A percentile compares a stretch with the other conserved stretches of the same genome.
Evolutionary conservation across 768 basidiomycete species (phyloP).

Genomic region (Lepiota venenata): DNA sequence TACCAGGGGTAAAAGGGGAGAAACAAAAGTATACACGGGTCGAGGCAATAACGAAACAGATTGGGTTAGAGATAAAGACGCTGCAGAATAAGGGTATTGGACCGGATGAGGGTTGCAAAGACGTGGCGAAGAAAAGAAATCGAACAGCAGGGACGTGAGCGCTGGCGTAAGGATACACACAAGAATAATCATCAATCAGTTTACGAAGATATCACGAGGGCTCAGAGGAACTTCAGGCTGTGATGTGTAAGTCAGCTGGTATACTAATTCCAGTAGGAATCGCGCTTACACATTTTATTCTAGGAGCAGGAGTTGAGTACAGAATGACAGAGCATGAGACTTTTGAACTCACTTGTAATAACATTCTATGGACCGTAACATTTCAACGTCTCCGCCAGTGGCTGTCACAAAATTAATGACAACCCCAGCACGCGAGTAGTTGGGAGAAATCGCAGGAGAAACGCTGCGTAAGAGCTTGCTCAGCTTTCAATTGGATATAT

Average conservation of each 20-base stretch:
- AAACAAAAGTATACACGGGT: constrained; percentile 9
- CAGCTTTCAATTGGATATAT: constrained; percentile 4
- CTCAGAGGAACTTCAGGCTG: constrained; percentile 91
- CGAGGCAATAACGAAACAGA: constrained; percentile 43
- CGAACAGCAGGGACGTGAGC: constrained; percentile 30
- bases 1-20: constrained; percentile 44
- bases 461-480: constrained; percentile 45
- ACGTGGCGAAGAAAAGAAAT: constrained; percentile 36
- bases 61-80: constrained; percentile 30
- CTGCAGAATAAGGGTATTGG: constrained; percentile 68
- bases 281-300: constrained; percentile 84
- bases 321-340: background rate
- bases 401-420: constrained; percentile 97
- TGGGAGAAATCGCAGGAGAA: constrained; percentile 83
- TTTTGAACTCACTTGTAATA: constrained; percentile 75
- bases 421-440: constrained; percentile 84
- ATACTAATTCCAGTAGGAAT: background rate
- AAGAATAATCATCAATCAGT: constrained; percentile 52
- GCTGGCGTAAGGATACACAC: constrained; percentile 70
- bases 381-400: constrained; percentile 96
- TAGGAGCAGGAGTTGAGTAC: constrained; percentile 22
- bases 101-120: constrained; percentile 52
- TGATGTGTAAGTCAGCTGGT: constrained; percentile 19
- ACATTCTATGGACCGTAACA: constrained; percentile 97
- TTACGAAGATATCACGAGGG: constrained; percentile 75